Evolutionary conservation across 768 basidiomycete genomes (phyloP).

Genomic region (Solioccasus polychromus): DNA sequence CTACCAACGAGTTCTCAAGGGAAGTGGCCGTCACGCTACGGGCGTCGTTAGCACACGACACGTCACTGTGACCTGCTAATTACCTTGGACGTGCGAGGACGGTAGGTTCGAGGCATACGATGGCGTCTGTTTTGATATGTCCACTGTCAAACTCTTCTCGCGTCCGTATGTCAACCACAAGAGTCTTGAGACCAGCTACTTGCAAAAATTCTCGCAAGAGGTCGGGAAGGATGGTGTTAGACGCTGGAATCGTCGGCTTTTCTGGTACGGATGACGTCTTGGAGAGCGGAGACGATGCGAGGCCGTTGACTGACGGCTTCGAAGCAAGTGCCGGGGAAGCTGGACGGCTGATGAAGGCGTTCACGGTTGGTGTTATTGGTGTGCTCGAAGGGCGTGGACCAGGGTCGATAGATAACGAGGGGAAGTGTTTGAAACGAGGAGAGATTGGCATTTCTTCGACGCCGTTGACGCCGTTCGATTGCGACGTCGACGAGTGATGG

Average conservation of each 20-base stretch:
- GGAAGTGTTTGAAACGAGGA: constrained; percentile 36
- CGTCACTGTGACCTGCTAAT: constrained; percentile 22
- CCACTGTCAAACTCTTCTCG: constrained; percentile 74
- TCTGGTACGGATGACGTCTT: constrained; percentile 27
- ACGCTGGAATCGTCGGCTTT: constrained; percentile 53
- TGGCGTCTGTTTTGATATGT: constrained; percentile 63
- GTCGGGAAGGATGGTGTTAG: constrained; percentile 57
- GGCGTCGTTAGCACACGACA: constrained; percentile 8
- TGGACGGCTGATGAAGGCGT: constrained; percentile 59
- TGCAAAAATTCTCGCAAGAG: constrained; percentile 59
- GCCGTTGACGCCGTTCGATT: constrained; percentile 31
- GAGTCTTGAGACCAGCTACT: constrained; percentile 48
- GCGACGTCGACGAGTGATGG: constrained; percentile 19
- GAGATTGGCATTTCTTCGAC: constrained; percentile 29
- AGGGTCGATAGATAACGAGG: constrained; percentile 43
- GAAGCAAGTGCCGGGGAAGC: constrained; percentile 51
- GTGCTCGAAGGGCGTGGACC: constrained; percentile 67
- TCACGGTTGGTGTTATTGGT: constrained; percentile 57
- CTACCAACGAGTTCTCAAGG: constrained; percentile 72
- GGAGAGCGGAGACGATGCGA: constrained; percentile 34
- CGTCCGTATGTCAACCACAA: constrained; percentile 82
- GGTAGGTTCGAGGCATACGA: constrained; percentile 83
- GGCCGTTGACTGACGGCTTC: constrained; percentile 41
- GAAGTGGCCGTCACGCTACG: constrained; percentile 59
- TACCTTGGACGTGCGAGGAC: constrained; percentile 69